A percentile compares a stretch with the other conserved stretches of the same genome.
phyloP scores from a whole-genome alignment of 768 basidiomycete genomes.

The Tricholoma terreum region DNA sequence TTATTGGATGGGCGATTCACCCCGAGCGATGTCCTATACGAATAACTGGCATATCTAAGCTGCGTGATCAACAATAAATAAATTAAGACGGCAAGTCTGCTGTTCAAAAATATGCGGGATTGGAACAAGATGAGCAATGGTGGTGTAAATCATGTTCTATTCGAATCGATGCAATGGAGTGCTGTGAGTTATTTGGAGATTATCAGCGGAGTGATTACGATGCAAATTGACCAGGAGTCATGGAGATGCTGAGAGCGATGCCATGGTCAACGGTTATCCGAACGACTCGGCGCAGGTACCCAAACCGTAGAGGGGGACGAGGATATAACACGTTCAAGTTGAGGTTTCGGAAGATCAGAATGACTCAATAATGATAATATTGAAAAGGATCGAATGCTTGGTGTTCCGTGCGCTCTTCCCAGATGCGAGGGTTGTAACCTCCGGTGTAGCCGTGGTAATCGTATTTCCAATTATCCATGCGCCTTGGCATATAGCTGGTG shows the following conservation, averaged over 20 bases:
- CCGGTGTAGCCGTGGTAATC: constrained; percentile 4
- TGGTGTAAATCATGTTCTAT: neutral
- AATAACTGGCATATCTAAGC: neutral
- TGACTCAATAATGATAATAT: neutral
- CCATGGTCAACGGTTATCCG: neutral
- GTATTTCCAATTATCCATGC: constrained; percentile 9
- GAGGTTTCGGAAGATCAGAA: neutral
- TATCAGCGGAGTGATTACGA: neutral
- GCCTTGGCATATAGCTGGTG: neutral
- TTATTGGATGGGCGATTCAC: neutral
- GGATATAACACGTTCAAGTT: neutral
- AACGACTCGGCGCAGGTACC: neutral
- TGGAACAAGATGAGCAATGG: neutral
- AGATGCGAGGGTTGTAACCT: neutral
- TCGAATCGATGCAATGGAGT: neutral
- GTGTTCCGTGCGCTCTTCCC: neutral
- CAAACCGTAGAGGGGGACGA: too few species aligned
- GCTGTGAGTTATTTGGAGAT: neutral
- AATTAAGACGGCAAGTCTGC: neutral
- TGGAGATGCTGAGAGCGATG: neutral
- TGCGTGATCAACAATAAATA: neutral
- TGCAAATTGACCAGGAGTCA: neutral
- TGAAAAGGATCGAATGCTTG: neutral
- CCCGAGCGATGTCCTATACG: neutral
- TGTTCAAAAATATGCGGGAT: neutral